These are phyloP conservation scores for Clonostachys chloroleuca DNA, from an alignment of 2,329 filamentous ascomycete species.

Conservation along the genomic window DNA sequence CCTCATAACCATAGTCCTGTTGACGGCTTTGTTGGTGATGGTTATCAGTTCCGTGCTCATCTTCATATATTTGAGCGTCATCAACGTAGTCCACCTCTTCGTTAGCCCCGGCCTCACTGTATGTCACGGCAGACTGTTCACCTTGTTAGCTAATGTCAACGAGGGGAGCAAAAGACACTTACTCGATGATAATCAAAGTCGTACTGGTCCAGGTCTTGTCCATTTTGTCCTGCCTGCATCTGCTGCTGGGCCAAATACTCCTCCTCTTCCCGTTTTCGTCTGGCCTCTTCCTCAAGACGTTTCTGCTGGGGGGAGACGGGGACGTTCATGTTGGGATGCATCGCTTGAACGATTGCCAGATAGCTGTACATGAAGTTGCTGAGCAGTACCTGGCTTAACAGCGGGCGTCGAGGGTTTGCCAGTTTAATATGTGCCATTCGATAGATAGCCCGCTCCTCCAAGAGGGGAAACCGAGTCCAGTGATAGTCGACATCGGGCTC, in stretches of 20 bases:
- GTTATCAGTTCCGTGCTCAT: slow-evolving; percentile 37
- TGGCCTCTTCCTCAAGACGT: slow-evolving; percentile 50
- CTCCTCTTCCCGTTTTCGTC: slow-evolving; percentile 44
- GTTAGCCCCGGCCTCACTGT: slow-evolving; percentile 35
- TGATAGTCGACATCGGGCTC: slow-evolving; percentile 91
- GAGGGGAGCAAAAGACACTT: slow-evolving; percentile 15
- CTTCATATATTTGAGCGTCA: slow-evolving; percentile 48
- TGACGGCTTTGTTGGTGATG: slow-evolving; percentile 3
- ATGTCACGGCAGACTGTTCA: slow-evolving; percentile 36
- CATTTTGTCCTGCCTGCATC: slow-evolving; percentile 36
- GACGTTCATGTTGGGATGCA: slow-evolving; percentile 94
- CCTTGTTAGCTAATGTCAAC: slow-evolving; percentile 1
- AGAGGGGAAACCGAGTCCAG: slow-evolving; percentile 91
- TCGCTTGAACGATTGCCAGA: slow-evolving; percentile 95
- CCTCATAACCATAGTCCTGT: slow-evolving; percentile 37
- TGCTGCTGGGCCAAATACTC: slow-evolving; percentile 42
- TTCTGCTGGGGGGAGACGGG: slow-evolving; percentile 77
- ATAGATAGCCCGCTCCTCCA: slow-evolving; percentile 96
- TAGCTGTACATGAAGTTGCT: slow-evolving; percentile 99
- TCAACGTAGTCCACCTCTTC: slow-evolving; percentile 45
- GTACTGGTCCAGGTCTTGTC: slow-evolving; percentile 43
- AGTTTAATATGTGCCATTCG: slow-evolving; percentile 98
- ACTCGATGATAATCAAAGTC: slow-evolving; percentile 50
- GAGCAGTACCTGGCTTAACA: slow-evolving; percentile 91
- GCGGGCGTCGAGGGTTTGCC: slow-evolving; percentile 87